Evolutionary conservation across 73 alveolate genomes (phyloP), one percentile per base, ranked within the genome.

Genomic region (Paramecium caudatum): DNA sequence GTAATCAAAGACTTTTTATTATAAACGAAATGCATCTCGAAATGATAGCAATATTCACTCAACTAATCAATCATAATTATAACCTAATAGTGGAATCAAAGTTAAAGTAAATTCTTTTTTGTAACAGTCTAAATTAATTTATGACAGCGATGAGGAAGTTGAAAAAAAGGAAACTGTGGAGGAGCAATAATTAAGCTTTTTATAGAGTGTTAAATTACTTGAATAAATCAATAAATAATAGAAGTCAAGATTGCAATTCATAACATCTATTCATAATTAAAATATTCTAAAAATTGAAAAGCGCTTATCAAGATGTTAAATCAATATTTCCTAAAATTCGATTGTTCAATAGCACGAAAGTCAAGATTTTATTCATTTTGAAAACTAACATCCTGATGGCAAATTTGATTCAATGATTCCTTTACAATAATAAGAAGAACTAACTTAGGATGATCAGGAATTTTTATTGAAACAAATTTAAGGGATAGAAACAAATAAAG

Each of bases 301-400:
- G 30, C 23, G n/a, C n/a, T n/a, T n/a, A n/a, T n/a, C n/a, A n/a
- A n/a, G 80, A 27, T 19, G 30, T 55, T 43, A 55, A 27, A 55
- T 55, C 0, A 55, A 55, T 55, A 10, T 55, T 21, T 55, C 80
- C 30, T 55, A 55, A 9, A 43, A 55, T 10, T 55, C 80, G 0
- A 55, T 55, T 55, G 45, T 55, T 55, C 46, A 55, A 55, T 55
- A 25, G 23, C 30, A 55, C 9, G 80, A 55, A 55, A 27, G 46
- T 1, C 30, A 55, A 55, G 80, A 55, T 9, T 55, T 23, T 55
- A 55, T 55, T 55, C 80, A 23, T 55, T 55, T 55, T 55, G 80
- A 55, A 55, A 55, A 55, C 30, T 55, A 55, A 55, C 46, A 55
- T 6, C 80, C 80, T 7, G 80, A 55, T 55, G 80, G 80, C 9